phyloP scores from a whole-genome alignment of 1,284 basidiomycete species.

The Acaromyces ingoldii region DNA sequence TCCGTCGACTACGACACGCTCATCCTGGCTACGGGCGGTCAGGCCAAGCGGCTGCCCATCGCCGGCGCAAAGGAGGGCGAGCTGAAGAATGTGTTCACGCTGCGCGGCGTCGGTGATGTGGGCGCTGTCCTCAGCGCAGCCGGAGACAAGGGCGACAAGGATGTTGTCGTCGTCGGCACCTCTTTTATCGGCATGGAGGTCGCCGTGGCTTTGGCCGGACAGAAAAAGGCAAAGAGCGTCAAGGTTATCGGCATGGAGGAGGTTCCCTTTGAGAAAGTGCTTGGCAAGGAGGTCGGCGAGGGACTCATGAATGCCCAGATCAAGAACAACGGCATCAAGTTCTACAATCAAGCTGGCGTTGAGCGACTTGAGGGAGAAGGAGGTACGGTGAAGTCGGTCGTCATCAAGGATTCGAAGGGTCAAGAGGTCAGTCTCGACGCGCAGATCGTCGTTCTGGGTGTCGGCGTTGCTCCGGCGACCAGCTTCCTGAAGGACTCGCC shows the following conservation, averaged over 20 bases:
- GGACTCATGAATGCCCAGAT: slow-evolving; percentile 64
- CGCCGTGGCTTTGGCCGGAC: slow-evolving; percentile 63
- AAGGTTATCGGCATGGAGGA: slow-evolving; percentile 81
- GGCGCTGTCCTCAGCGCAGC: slow-evolving; percentile 69
- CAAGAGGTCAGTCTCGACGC: slow-evolving; percentile 60
- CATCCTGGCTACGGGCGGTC: slow-evolving; percentile 54
- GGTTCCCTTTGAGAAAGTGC: slow-evolving; percentile 72
- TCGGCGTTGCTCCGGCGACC: slow-evolving; percentile 81
- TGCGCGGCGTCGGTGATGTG: slow-evolving; percentile 69
- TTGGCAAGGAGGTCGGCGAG: slow-evolving; percentile 75
- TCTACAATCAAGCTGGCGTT: slow-evolving; percentile 70
- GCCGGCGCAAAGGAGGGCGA: slow-evolving; percentile 60
- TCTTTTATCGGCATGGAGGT: slow-evolving; percentile 94
- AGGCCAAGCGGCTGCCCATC: slow-evolving; percentile 65
- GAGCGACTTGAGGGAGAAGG: slow-evolving; percentile 62
- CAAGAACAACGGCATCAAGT: slow-evolving; percentile 74
- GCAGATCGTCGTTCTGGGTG: slow-evolving; percentile 80
- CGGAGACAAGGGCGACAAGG: slow-evolving; percentile 56
- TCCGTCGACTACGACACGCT: slow-evolving; percentile 51
- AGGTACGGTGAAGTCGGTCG: slow-evolving; percentile 54
- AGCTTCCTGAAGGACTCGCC: slow-evolving; percentile 70
- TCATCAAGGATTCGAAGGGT: slow-evolving; percentile 62
- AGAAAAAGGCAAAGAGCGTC: slow-evolving; percentile 64
- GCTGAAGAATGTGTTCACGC: slow-evolving; percentile 71
- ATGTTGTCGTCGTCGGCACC: slow-evolving; percentile 77